Evolutionary conservation across 306 rosid species (phyloP).

Genomic region (Rubus idaeus): DNA sequence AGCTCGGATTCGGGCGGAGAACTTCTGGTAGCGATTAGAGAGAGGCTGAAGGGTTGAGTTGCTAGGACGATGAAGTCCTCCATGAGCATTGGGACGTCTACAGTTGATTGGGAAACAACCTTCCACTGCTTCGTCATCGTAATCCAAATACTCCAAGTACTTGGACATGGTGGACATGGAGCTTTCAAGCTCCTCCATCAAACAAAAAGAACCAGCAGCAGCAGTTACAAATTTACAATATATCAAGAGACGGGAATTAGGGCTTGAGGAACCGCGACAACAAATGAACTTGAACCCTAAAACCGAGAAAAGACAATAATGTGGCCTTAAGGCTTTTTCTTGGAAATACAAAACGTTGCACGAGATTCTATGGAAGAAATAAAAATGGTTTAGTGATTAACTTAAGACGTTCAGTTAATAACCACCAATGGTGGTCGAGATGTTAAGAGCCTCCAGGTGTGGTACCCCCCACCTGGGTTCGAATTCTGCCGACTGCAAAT

Average conservation of each 20-base stretch:
- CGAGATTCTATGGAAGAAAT: too few species aligned
- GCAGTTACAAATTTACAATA: neutral
- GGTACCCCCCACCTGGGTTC: too few species aligned
- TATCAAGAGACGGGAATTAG: neutral
- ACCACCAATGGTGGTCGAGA: too few species aligned
- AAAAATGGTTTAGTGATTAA: too few species aligned
- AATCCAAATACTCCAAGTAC: constrained; percentile 58
- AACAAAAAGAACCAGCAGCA: neutral
- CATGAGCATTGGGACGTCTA: constrained; percentile 85
- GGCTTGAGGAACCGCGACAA: neutral
- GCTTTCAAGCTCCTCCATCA: neutral
- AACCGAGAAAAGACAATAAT: neutral
- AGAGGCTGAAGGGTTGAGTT: constrained; percentile 73
- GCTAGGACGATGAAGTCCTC: constrained; percentile 59
- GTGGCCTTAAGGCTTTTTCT: too few species aligned
- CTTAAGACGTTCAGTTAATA: too few species aligned
- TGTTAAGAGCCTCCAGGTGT: too few species aligned
- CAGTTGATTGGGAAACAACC: constrained; percentile 50
- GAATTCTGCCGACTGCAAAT: too few species aligned
- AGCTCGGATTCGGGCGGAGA: constrained; percentile 66
- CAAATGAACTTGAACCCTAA: neutral
- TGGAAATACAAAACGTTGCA: too few species aligned
- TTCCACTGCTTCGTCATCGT: constrained; percentile 32
- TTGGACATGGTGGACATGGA: neutral
- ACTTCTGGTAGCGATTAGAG: constrained; percentile 69